Evolutionary conservation across 495 filamentous ascomycete species (phyloP).

Genomic region (Staphylotrichum tortipilum): DNA sequence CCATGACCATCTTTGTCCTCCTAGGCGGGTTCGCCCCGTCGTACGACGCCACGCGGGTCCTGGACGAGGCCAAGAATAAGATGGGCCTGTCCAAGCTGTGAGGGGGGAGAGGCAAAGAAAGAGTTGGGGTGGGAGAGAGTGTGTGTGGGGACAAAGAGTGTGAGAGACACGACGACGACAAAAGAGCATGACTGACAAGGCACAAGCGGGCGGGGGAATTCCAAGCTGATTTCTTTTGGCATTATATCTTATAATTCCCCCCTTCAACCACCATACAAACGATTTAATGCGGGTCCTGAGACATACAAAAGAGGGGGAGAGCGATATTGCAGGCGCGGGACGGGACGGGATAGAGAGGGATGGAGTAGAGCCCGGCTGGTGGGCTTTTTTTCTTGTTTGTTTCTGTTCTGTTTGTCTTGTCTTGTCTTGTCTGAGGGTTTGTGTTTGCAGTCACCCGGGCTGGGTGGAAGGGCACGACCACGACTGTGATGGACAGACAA

Average conservation of each 20-base stretch:
- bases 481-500: not conserved
- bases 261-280: conserved; percentile 16
- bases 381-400: too few relatives aligned
- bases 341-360: too few relatives aligned
- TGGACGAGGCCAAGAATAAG: conserved; percentile 40
- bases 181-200: not conserved
- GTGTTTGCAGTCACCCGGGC: not conserved
- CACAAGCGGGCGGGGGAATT: conserved; percentile 1
- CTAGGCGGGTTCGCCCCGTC: conserved; percentile 46
- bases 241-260: conserved; percentile 7
- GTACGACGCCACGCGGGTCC: conserved; percentile 37
- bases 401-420: too few relatives aligned
- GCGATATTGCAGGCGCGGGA: too few relatives aligned
- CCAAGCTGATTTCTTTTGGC: conserved; percentile 1
- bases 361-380: too few relatives aligned
- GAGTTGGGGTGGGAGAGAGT: not conserved
- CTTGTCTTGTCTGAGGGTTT: too few relatives aligned
- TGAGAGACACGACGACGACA: too few relatives aligned
- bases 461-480: not conserved
- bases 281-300: conserved; percentile 19
- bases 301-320: not conserved
- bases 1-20: conserved; percentile 60
- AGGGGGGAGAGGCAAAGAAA: not conserved
- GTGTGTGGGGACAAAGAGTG: not conserved
- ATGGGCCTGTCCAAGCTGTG: conserved; percentile 31